Evolutionary conservation across 2,329 filamentous ascomycete genomes (phyloP), one percentile per base, ranked within the genome.

Genomic region (Stylonectria norvegica): DNA sequence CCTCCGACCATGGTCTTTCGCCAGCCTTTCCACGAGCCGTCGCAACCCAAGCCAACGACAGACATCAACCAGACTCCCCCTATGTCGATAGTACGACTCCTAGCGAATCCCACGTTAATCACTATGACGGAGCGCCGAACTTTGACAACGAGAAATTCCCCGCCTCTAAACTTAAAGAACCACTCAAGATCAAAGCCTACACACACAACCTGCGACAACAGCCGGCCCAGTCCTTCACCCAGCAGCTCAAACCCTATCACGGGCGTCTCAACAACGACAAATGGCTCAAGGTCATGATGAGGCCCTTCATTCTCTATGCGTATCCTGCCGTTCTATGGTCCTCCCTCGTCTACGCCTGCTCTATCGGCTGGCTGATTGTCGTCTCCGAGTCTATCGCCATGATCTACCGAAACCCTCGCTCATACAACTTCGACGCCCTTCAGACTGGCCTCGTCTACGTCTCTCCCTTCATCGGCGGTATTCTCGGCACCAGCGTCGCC

Each of bases 271-370:
- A 79, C 35, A 72, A 81, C 11, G 89, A 95, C 56, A 84, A 72
- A 8, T 97, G 90, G 89, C 63, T 84, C 60, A 84, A 82, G 45
- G 88, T 88, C 14, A 83, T 85, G 40, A 30, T 85, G 5, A 78
- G 91, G 1, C 93, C 91, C 0, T 88, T 97, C 46, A 80, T 96
- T 33, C 75, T 97, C 1, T 95, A 84, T 54, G 79, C 84, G 1
- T 96, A 97, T 57, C 93, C 93, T 0, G 79, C 86, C 1, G 86
- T 97, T 1, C 75, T 96, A 7, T 97, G 90, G 91, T 91, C 87
- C 5, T 72, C 89, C 0, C 72, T 86, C 1, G 80, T 95, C 4
- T 97, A 97, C 61, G 73, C 89, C 0, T 83, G 93, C 53, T 93
- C 89, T 0, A 79, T 97, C 5, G 91, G 91, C 25, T 97, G 91